Evolutionary conservation across 2,329 filamentous ascomycete species (phyloP).

Genomic region (Exophiala sideris): DNA sequence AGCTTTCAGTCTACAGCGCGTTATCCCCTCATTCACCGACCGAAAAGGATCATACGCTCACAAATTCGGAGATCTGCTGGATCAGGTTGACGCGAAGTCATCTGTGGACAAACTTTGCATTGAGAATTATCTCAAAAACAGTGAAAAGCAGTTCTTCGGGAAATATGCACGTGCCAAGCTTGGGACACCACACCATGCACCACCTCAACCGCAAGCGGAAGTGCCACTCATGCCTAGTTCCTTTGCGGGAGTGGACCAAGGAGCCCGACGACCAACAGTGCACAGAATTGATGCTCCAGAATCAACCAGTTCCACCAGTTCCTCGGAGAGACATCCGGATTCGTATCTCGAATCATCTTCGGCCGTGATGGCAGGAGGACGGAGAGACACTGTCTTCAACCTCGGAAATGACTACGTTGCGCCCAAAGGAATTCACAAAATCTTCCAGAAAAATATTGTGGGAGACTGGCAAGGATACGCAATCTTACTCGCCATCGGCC

Average conservation of each 20-base stretch:
- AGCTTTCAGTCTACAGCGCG: conserved; percentile 62
- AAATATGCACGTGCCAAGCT: background rate
- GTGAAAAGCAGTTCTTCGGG: background rate
- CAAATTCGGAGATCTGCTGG: conserved; percentile 57
- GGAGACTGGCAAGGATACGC: conserved; percentile 65
- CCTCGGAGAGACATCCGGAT: too few relatives aligned
- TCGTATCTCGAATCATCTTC: conserved; percentile 30
- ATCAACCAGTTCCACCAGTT: background rate
- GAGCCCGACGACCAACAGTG: background rate
- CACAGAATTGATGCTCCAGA: background rate
- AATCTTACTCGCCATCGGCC: conserved; percentile 59
- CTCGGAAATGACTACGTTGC: conserved; percentile 55
- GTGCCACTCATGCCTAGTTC: background rate
- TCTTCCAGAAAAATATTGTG: conserved; percentile 49
- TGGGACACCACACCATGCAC: background rate
- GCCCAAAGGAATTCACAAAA: conserved; percentile 44
- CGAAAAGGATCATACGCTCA: conserved; percentile 59
- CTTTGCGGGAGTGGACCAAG: background rate
- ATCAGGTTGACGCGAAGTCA: conserved; percentile 53
- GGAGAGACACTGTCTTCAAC: conserved; percentile 50
- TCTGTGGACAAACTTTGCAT: conserved; percentile 61
- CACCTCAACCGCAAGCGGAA: background rate
- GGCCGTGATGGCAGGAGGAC: conserved; percentile 37
- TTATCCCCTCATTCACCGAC: conserved; percentile 66
- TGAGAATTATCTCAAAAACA: background rate